Base-by-base conservation (phyloP, 1,284 basidiomycete species). In the Tausonia pullulans region DNA sequence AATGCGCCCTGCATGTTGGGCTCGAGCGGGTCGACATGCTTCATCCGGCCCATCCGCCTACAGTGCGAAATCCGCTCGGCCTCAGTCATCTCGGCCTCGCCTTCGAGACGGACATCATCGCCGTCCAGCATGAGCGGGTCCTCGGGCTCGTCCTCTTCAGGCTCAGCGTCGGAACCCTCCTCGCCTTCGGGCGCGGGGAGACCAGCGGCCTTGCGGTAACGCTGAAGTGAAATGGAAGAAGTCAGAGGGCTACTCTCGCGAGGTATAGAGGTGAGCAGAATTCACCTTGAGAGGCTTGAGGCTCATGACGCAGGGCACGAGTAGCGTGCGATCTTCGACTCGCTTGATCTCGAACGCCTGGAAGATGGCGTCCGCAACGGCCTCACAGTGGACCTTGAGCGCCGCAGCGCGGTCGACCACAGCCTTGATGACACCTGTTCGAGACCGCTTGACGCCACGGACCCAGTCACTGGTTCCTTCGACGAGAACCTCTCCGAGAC, bases 1-100 rank as follows among this genome's bases (percentile, higher is more conserved):
- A 95, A 74, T 7, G 89, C 88, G 1, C 93, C 93, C 73, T 92
- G 90, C n/a, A 87, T 82, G 70, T 84, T 88, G 4, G 85, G 84
- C 71, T 84, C 84, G 59, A 81, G 70, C 6, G 76, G 74, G 60
- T 77, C 74, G 58, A 70, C 71, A 2, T 73, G 70, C 49, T 71
- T 71, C 50, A 75, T 70, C 39, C 74, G 70, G 61, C 75, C 76
- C 69, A 75, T 70, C 74, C 74, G 73, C 72, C 13, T 67, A 51
- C 44, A 67, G 63, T 52, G 72, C 68, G 8, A 72, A 71, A 27
- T 69, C 70, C 10, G 74, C 73, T 63, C 62, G 4, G 71, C 70
- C 14, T 73, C 74, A 3, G 69, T 67, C 43, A 70, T 71, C 66
- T 76, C 75, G 11, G 74, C 74, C 43, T 69, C 69, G 4, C 62